Evolutionary conservation across 108 stramenopile species (phyloP), one percentile per base, ranked within the genome.

Genomic region (Fragilaria crotonensis): DNA sequence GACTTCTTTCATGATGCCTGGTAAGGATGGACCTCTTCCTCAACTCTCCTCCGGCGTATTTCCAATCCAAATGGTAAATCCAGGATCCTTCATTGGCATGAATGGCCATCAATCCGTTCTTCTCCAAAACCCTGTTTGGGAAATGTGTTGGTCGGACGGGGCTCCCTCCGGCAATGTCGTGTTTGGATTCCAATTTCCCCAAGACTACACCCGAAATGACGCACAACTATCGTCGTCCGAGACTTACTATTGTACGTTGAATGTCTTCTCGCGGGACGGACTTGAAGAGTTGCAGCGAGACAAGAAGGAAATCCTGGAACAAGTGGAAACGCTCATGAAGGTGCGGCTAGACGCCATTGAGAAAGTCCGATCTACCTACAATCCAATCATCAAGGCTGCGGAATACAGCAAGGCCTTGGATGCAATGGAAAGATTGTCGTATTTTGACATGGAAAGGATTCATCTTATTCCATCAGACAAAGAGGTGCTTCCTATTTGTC

Each of bases 361-460:
- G 23, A 76, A 71, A 30, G 45, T 55, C 29, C 21, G 52, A 23
- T 20, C 36, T 11, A 71, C 70, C 2, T 28, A 44, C 18, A 76
- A 76, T 52, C 60, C 66, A 33, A 30, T 76, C 17, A 59, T 56
- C 49, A 71, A 71, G 65, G 70, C 70, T 1, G 36, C 70, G 45
- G 52, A 71, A 45, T 62, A 51, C 30, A 31, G 61, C 17, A 63
- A 76, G 33, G 75, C 75, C 5, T 45, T 41, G 22, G 54, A 29
- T 19, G 70, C 61, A 22, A 46, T 54, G 23, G 70, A 67, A 30
- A 62, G 61, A 45, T 23, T 32, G 28, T 29, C 26, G 14, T 25
- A 23, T 25, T 25, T 19, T 25, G 23, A 50, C 23, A 50, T 19
- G 22, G 23, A 50, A 25, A 7, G n/a, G 49, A 5, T 25, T 7